Conservation (phyloP, 1,139 yeast genomes). For the Yamadazyma diospyri region DNA sequence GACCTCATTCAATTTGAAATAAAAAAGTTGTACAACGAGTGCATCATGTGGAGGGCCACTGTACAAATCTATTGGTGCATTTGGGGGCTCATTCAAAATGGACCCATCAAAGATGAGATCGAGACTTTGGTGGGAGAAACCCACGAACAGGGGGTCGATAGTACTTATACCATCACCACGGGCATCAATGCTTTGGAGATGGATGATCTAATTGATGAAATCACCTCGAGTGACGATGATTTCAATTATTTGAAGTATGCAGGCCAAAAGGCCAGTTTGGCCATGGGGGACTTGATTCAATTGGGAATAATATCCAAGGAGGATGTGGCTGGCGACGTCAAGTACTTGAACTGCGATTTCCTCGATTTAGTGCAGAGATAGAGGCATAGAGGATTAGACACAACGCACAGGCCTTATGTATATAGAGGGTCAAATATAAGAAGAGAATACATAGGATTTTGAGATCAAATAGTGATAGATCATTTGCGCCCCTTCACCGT, state of each 20-base stretch:
- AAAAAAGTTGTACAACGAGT: conserved; percentile 57
- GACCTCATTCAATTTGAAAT: conserved; percentile 50
- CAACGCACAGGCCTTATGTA: too few species aligned
- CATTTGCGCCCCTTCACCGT: too few species aligned
- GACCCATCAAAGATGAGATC: conserved; percentile 26
- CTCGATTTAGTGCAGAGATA: too few species aligned
- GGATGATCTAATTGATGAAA: conserved; percentile 32
- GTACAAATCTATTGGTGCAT: conserved; percentile 80
- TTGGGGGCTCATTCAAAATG: conserved; percentile 88
- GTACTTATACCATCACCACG: conserved; percentile 40
- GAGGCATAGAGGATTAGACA: too few species aligned
- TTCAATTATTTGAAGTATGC: conserved; percentile 80
- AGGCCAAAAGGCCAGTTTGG: conserved; percentile 66
- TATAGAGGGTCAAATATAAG: too few species aligned
- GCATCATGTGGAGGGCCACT: conserved; percentile 75
- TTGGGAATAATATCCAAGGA: conserved; percentile 50
- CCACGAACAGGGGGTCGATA: conserved; percentile 31
- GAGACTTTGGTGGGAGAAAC: conserved; percentile 14
- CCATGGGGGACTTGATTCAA: conserved; percentile 71
- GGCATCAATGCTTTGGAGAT: conserved; percentile 28
- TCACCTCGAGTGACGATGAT: conserved; percentile 54
- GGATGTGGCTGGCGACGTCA: conserved; percentile 31
- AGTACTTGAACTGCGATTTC: conserved; percentile 37
- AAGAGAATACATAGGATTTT: too few species aligned
- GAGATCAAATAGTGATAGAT: too few species aligned